Percentiles rank a stretch among this genome's conserved stretches.
Evolutionary conservation across 148 eudicot genomes (phyloP).

Genomic region (Chenopodium formosanum): DNA sequence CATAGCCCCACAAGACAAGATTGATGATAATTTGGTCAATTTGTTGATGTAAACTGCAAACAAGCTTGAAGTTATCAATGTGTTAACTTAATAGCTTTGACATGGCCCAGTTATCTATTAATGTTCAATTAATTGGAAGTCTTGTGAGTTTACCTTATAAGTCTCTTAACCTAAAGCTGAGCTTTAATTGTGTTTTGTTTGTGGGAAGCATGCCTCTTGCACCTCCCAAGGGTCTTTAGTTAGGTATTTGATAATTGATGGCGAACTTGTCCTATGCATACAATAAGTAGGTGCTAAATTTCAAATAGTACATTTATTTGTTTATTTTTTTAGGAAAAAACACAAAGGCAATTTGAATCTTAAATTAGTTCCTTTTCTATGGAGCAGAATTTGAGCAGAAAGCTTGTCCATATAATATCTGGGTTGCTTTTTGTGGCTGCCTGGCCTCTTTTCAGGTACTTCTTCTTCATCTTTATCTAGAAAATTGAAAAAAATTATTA

Average conservation of each 20-base stretch:
- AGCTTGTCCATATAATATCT: constrained; percentile 85
- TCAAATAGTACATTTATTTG: background rate
- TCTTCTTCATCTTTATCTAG: background rate
- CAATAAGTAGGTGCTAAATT: background rate
- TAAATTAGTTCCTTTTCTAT: background rate
- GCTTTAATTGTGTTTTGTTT: background rate
- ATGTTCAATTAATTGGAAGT: no score
- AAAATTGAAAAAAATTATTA: background rate
- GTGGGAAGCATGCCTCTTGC: background rate
- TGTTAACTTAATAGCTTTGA: no score
- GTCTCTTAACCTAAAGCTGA: background rate
- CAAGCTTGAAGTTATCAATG: no score
- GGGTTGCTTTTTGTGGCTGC: constrained; percentile 86
- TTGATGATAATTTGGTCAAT: background rate
- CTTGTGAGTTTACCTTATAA: no score
- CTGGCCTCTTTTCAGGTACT: constrained; percentile 96
- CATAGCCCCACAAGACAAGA: background rate
- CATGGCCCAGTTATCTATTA: background rate
- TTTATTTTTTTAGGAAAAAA: background rate
- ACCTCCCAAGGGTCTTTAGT: background rate
- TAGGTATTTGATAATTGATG: background rate
- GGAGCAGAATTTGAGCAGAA: constrained; percentile 81
- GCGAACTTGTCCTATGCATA: background rate
- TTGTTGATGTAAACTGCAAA: background rate
- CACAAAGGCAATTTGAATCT: background rate